These are phyloP conservation scores for Boechera divaricarpa DNA, from an alignment of 345 rosid species.

Conservation along the genomic window DNA sequence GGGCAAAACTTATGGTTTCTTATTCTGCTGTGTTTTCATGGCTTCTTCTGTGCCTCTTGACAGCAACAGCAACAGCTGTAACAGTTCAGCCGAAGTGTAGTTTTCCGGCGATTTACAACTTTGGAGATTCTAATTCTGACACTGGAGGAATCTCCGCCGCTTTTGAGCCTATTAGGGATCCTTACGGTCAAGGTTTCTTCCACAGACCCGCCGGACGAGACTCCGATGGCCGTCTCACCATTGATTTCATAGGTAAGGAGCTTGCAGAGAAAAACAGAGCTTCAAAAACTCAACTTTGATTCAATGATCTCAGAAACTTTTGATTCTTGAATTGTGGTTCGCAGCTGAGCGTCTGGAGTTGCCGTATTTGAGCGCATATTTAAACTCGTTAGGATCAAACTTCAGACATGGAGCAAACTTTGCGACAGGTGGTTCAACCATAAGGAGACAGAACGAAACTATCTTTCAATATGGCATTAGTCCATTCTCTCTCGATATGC, in stretches of 20 bases:
- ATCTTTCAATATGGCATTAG: conserved; percentile 88
- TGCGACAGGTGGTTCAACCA: conserved; percentile 94
- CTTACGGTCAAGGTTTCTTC: conserved; percentile 67
- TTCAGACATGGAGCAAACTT: conserved; percentile 92
- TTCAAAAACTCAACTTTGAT: not conserved
- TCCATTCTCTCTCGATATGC: conserved; percentile 89
- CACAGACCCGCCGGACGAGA: conserved; percentile 72
- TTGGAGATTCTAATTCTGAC: conserved; percentile 89
- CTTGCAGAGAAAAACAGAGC: conserved; percentile 1
- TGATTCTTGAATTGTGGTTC: not conserved
- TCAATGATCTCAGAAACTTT: not conserved
- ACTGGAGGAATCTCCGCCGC: conserved; percentile 89
- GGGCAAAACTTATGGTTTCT: conserved; percentile 23
- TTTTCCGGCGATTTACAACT: conserved; percentile 83
- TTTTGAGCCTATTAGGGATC: conserved; percentile 62
- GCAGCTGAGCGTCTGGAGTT: conserved; percentile 78
- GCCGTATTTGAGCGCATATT: conserved; percentile 85
- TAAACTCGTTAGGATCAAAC: conserved; percentile 80
- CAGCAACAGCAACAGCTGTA: conserved; percentile 21
- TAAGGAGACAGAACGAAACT: conserved; percentile 81
- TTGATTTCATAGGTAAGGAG: conserved; percentile 77
- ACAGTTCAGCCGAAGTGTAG: conserved; percentile 48
- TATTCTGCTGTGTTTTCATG: conserved; percentile 47
- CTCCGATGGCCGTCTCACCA: conserved; percentile 79
- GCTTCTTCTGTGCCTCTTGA: conserved; percentile 41